A percentile compares a stretch with the other conserved stretches of the same genome.
phyloP scores from a whole-genome alignment of 2,329 filamentous ascomycete genomes.

The Emmonsia crescens region DNA sequence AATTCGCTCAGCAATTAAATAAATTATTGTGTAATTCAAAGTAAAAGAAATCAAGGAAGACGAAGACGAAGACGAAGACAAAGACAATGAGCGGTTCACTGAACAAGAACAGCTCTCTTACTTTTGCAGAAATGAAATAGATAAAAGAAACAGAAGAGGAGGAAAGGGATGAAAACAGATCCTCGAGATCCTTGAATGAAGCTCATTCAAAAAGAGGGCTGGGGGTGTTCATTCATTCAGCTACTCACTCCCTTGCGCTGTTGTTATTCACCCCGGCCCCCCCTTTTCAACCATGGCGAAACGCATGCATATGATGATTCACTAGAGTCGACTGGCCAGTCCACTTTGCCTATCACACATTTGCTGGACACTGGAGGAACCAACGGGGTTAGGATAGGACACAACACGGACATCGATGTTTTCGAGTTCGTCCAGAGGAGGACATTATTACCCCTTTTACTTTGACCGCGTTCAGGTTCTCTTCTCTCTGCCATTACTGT shows the following conservation, averaged over 20 bases:
- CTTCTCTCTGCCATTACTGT: background rate
- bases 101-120: background rate
- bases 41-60: background rate
- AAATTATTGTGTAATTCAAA: background rate
- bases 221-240: background rate
- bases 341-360: background rate
- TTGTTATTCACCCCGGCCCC: background rate
- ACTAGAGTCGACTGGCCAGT: background rate
- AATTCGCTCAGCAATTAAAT: background rate
- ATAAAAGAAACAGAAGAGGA: background rate
- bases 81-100: background rate
- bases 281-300: background rate
- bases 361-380: background rate
- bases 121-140: background rate
- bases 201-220: background rate
- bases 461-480: too few relatives aligned
- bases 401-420: background rate
- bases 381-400: background rate
- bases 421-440: background rate
- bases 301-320: background rate
- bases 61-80: background rate
- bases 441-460: background rate
- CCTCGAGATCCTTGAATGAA: background rate
- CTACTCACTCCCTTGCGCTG: background rate
- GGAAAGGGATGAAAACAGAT: background rate